Conservation (phyloP, 2,329 filamentous ascomycete genomes). For the Diaporthe helianthi region DNA sequence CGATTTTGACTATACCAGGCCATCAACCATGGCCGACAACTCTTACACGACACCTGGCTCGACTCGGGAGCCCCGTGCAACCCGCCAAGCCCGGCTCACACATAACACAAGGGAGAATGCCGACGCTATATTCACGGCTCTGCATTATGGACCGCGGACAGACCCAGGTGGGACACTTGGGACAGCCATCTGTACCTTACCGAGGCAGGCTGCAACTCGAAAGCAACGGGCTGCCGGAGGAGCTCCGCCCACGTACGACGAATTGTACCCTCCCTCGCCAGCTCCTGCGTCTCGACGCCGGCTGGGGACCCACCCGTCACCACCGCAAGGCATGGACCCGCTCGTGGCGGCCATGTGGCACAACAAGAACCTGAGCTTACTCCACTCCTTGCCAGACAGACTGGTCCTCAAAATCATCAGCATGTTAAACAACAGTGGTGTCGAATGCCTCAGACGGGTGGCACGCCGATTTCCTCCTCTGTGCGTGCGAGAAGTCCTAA, state of each 20-base stretch:
- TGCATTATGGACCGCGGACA: background rate
- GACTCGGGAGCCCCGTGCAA: background rate
- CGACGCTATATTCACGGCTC: too few species aligned
- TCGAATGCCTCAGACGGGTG: constrained; percentile 15
- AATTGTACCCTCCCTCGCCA: background rate
- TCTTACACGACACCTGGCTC: background rate
- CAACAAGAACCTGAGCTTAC: background rate
- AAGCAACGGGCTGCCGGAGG: background rate
- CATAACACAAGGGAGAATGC: background rate
- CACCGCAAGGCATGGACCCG: background rate
- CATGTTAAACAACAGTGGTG: background rate
- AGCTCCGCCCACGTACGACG: background rate
- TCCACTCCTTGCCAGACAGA: background rate
- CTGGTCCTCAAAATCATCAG: background rate
- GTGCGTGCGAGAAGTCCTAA: background rate
- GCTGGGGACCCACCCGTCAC: background rate
- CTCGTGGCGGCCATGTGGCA: background rate
- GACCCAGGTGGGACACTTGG: background rate
- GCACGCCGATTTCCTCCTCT: background rate
- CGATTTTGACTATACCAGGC: background rate
- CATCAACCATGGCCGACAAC: background rate
- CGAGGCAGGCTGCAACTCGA: too few species aligned
- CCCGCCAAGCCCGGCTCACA: background rate
- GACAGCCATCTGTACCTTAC: background rate
- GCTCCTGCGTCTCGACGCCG: too few species aligned